Evolutionary conservation across 345 rosid genomes (phyloP), one percentile per base, ranked within the genome.

Genomic region (Bruguiera gymnorhiza): DNA sequence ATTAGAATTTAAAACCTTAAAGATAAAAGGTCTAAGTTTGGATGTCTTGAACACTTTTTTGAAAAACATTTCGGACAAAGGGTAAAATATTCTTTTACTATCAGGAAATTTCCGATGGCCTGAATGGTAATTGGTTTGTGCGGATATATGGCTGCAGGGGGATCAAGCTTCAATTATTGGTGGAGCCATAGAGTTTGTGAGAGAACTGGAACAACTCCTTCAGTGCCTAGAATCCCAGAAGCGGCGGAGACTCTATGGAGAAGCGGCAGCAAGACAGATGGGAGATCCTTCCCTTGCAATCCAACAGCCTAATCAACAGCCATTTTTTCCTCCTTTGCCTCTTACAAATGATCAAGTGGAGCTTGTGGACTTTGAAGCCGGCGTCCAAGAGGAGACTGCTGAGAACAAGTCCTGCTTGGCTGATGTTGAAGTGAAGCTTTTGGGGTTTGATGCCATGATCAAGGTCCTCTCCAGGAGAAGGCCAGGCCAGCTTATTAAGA

Each of bases 101-200:
- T 34, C 37, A 34, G 37, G 37, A 34, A 34, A 7, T 34, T 1
- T 34, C 37, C 37, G 1, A 13, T 43, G 50, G 50, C 50, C 50
- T 43, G 50, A 43, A 43, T 43, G 19, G 50, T 43, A 15, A 43
- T 43, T 43, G 5, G 19, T 15, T 43, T 43, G 15, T 11, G 46
- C 10, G 46, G 16, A 39, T 39, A 43, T 43, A 3, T 43, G 50
- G 18, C 50, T 71, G 9, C 71, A 92, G 97, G 98, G 98, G 72
- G 99, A 95, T 74, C 98, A 92, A 85, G 98, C 98, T 1, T 95
- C 99, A 1, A 92, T 95, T n/a, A 88, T 95, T 13, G 99, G 99
- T 8, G 99, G 99, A 36, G 99, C 92, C 8, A 92, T 95, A 13
- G 98, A 92, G 76, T 95, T 92, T 62, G 98, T 95, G 72, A 89